Conservation (phyloP, 1,284 basidiomycete genomes). For the Puccinia triticina region DNA sequence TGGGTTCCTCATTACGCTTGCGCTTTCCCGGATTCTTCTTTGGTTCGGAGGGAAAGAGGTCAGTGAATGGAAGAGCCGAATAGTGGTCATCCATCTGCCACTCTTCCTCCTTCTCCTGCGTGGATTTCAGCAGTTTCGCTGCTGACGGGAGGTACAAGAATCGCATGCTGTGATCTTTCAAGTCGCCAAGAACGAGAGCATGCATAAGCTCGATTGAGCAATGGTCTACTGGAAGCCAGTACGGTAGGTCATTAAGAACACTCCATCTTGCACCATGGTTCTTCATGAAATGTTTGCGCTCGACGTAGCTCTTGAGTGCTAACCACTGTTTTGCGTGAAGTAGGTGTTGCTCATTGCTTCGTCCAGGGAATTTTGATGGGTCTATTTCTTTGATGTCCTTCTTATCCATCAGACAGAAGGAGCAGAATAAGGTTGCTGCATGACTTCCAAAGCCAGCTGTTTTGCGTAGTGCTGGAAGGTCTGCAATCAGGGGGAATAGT, state of each 20-base stretch:
- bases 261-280: constrained; percentile 7
- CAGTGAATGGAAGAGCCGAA: too few relatives aligned
- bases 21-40: too few relatives aligned
- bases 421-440: too few relatives aligned
- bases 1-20: too few relatives aligned
- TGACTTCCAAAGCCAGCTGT: too few relatives aligned
- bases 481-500: constrained; percentile 51
- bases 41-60: too few relatives aligned
- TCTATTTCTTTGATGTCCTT: constrained; percentile 8
- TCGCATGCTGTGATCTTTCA: constrained; percentile 59
- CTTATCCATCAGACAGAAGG: too few relatives aligned
- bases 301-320: not conserved
- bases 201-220: constrained; percentile 28
- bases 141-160: too few relatives aligned
- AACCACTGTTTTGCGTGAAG: not conserved
- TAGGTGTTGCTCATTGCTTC: not conserved
- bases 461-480: too few relatives aligned
- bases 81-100: too few relatives aligned
- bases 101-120: too few relatives aligned
- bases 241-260: constrained; percentile 14
- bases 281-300: not conserved
- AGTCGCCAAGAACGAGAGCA: constrained; percentile 67
- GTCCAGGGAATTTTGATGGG: not conserved
- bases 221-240: constrained; percentile 10
- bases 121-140: too few relatives aligned